Evolutionary conservation across 2,329 filamentous ascomycete genomes (phyloP), one percentile per base, ranked within the genome.

Genomic region (Fusarium bulbicola): DNA sequence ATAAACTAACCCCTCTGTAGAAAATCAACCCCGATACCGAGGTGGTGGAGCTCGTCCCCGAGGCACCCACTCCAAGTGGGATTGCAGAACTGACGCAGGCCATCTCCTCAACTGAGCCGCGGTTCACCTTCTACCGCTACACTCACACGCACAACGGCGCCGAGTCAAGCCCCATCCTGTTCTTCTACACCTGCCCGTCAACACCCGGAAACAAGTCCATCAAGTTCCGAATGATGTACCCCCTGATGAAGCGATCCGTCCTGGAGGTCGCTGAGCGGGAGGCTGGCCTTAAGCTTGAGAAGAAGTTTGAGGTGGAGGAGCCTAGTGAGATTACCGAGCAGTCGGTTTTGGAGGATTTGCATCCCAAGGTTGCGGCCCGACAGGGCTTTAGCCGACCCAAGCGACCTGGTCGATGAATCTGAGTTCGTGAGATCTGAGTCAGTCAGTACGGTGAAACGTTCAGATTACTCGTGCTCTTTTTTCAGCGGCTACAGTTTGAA

Each of bases 141-240:
- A 84, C 82, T 18, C 87, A 92, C 78, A 87, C 87, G 46, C 83
- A 90, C 69, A 82, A 85, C 37, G 89, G 89, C 28, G 72, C 79
- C 50, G 82, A 87, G 66, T 84, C 85, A 59, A 87, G 85, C 62
- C 89, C 91, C 6, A 84, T 95, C 53, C 85, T 95, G 11, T 96
- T 96, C 84, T 90, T 96, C 79, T 95, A 95, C 83, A 95, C 93
- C 11, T 95, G 93, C 80, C 94, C 94, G 2, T 84, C 88, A 13
- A 87, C 91, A 9, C 83, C 88, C 0, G 88, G 85, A 34, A 90
- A 87, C 59, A 93, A 91, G 82, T 85, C 88, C 59, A 93, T 96
- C 84, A 95, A 94, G 84, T 92, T 93, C 82, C 88, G 93, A 72
- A 97, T 97, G 94, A 82, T 96, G 78, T 96, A 96, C 80, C 93